phyloP scores from a whole-genome alignment of 768 basidiomycete species.

The Boletus fagicola region DNA sequence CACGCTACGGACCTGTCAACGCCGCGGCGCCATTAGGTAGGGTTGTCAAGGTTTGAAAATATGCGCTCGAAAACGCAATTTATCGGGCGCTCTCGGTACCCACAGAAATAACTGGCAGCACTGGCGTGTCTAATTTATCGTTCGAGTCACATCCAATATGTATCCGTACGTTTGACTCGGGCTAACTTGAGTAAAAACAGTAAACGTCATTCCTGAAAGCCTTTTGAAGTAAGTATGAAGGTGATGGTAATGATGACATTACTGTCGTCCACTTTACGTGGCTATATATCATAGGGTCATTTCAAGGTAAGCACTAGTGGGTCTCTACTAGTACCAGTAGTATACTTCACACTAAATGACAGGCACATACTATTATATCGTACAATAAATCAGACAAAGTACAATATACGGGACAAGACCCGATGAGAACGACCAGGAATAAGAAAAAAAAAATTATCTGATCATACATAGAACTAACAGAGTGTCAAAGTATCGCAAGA shows the following conservation, averaged over 20 bases:
- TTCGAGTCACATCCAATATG: neutral
- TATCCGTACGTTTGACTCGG: neutral
- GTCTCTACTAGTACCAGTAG: no score
- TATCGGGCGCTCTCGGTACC: neutral
- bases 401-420: neutral
- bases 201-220: neutral
- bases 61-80: neutral
- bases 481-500: constrained; percentile 11
- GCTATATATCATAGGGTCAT: neutral
- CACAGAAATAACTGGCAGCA: neutral
- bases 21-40: no score
- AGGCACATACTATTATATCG: neutral
- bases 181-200: neutral
- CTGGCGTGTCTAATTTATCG: neutral
- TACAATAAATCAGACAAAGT: constrained; percentile 11
- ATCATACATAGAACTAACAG: constrained; percentile 12
- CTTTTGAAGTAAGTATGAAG: neutral
- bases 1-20: neutral
- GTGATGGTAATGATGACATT: neutral
- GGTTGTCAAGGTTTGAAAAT: neutral
- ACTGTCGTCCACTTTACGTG: neutral
- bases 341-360: neutral
- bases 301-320: neutral
- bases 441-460: constrained; percentile 2
- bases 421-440: neutral